Evolutionary conservation across 2,329 filamentous ascomycete genomes (phyloP).

Genomic region (Harringtonia lauricola): DNA sequence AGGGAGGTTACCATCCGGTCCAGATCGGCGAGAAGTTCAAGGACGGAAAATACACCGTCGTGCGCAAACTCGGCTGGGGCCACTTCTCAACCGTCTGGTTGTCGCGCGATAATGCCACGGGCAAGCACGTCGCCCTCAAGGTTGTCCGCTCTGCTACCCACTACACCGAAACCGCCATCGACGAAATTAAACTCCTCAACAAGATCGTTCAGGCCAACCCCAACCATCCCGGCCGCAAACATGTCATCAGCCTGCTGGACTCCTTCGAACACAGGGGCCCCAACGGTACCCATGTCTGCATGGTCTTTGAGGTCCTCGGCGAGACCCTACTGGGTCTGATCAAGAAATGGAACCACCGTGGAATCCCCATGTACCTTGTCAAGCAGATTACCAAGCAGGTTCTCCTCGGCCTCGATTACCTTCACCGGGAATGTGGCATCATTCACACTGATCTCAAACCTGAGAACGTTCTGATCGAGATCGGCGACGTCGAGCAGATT

Average conservation of each 20-base stretch:
- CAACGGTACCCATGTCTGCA: slow-evolving; percentile 93
- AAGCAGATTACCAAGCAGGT: slow-evolving; percentile 99
- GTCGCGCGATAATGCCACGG: slow-evolving; percentile 70
- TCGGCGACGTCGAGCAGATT: slow-evolving; percentile 97
- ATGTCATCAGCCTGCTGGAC: slow-evolving; percentile 91
- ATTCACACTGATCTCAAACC: slow-evolving; percentile 97
- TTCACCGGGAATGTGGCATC: slow-evolving; percentile 96
- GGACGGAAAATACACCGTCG: slow-evolving; percentile 89
- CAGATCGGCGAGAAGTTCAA: slow-evolving; percentile 94
- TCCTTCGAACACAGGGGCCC: slow-evolving; percentile 97
- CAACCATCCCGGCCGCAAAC: slow-evolving; percentile 83
- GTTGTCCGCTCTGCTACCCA: slow-evolving; percentile 95
- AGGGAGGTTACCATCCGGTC: slow-evolving; percentile 95
- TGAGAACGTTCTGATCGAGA: slow-evolving; percentile 97
- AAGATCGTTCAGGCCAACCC: slow-evolving; percentile 94
- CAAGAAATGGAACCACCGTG: slow-evolving; percentile 96
- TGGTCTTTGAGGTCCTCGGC: slow-evolving; percentile 97
- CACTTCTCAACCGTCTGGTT: slow-evolving; percentile 97
- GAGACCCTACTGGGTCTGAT: slow-evolving; percentile 92
- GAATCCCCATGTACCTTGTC: slow-evolving; percentile 90
- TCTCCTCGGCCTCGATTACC: slow-evolving; percentile 84
- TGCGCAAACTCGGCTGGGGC: slow-evolving; percentile 95
- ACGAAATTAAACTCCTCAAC: slow-evolving; percentile 97
- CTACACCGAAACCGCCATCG: slow-evolving; percentile 97
- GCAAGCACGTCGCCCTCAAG: slow-evolving; percentile 94